Percentiles rank a stretch among this genome's conserved stretches.
Evolutionary conservation across 495 filamentous ascomycete genomes (phyloP).

Genomic region (Neurospora africana): DNA sequence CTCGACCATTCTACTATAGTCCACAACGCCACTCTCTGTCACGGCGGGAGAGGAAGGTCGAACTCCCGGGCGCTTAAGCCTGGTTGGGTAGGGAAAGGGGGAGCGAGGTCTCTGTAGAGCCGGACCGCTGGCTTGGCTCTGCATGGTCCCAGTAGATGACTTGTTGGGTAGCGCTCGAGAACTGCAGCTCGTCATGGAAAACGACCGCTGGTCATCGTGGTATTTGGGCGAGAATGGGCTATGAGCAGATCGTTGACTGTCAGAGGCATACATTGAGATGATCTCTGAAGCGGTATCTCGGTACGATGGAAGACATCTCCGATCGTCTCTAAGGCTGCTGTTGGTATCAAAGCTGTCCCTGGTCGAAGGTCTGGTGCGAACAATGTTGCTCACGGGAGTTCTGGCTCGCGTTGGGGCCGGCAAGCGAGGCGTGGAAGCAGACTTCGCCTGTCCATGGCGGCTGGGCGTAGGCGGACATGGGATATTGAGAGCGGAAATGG

Average conservation of each 20-base stretch:
- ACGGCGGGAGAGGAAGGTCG: constrained; percentile 53
- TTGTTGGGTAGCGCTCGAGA: constrained; percentile 40
- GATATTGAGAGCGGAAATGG: constrained; percentile 20
- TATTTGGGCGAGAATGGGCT: constrained; percentile 30
- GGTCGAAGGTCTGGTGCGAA: not conserved
- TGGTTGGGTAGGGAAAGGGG: constrained; percentile 54
- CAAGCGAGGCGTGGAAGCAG: not conserved
- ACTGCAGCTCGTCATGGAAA: constrained; percentile 48
- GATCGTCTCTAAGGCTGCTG: constrained; percentile 12
- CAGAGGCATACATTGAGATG: constrained; percentile 37
- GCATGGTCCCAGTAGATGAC: constrained; percentile 42
- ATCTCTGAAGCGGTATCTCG: constrained; percentile 35
- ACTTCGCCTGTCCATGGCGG: not conserved
- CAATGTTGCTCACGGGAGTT: not conserved
- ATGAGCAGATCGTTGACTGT: constrained; percentile 31
- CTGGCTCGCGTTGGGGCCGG: not conserved
- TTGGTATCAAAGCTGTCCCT: constrained; percentile 1
- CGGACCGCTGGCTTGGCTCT: constrained; percentile 27
- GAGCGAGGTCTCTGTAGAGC: constrained; percentile 45
- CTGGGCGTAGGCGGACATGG: constrained; percentile 6
- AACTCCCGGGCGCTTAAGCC: constrained; percentile 53
- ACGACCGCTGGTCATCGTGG: constrained; percentile 38
- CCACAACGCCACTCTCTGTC: constrained; percentile 37
- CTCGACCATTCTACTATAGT: constrained; percentile 41
- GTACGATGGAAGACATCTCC: constrained; percentile 30